Conservation (phyloP, 225 moss, liverwort and hornwort genomes). For the Physcomitrellopsis africana region DNA sequence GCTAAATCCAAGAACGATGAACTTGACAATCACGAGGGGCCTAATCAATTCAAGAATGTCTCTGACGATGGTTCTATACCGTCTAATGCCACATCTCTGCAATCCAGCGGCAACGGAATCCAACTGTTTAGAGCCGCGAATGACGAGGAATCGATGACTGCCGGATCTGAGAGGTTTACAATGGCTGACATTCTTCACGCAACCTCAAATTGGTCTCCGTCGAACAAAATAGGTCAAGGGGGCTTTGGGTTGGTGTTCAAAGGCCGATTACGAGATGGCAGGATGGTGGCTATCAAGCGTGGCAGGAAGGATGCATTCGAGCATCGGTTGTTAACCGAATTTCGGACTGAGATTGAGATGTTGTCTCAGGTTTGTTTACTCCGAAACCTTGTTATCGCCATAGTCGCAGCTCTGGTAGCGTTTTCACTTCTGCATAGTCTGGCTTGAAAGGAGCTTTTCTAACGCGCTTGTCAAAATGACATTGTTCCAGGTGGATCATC, state of each 20-base stretch:
- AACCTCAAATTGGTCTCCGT: conserved; percentile 32
- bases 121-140: background rate
- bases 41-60: background rate
- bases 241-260: conserved; percentile 36
- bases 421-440: background rate
- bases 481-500: conserved; percentile 49
- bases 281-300: conserved; percentile 37
- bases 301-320: conserved; percentile 47
- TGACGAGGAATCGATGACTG: background rate
- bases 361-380: conserved; percentile 44
- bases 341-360: conserved; percentile 55
- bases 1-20: conserved; percentile 14
- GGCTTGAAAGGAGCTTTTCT: background rate
- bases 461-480: background rate
- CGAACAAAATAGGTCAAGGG: conserved; percentile 38
- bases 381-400: background rate
- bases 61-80: background rate
- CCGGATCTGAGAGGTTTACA: conserved; percentile 24
- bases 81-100: background rate
- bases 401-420: no score
- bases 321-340: conserved; percentile 44
- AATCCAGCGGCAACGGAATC: background rate
- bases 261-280: conserved; percentile 33
- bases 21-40: no score
- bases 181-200: conserved; percentile 35